These are phyloP conservation scores for Endotrypanum monterogeii DNA, from an alignment of 208 protist species.

Conservation along the genomic window DNA sequence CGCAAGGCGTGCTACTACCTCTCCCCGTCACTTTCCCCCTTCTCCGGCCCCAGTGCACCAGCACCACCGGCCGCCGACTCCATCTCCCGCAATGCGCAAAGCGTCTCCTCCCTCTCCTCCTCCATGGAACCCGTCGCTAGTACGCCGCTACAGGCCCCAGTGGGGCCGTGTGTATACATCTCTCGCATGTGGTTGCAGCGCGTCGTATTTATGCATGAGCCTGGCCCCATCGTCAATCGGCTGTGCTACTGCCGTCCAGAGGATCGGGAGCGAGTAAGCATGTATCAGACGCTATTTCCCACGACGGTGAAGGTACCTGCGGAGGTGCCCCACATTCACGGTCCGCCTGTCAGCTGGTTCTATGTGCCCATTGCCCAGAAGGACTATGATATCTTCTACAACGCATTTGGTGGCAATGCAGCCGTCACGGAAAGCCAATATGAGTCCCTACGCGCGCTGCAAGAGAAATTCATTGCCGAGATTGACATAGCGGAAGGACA, in stretches of 20 bases:
- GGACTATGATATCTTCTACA: constrained; percentile 74
- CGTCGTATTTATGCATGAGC: constrained; percentile 74
- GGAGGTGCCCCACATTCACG: constrained; percentile 53
- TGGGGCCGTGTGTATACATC: constrained; percentile 51
- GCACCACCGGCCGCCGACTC: background rate
- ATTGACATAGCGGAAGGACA: constrained; percentile 16
- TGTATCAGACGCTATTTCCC: constrained; percentile 31
- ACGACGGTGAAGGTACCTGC: constrained; percentile 26
- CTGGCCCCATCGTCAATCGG: constrained; percentile 78
- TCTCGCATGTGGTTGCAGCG: constrained; percentile 85
- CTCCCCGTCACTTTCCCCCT: background rate
- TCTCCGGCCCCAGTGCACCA: background rate
- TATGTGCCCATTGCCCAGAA: constrained; percentile 59
- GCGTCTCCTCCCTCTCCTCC: background rate
- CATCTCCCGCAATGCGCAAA: background rate
- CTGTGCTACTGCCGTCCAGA: constrained; percentile 70
- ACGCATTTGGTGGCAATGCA: constrained; percentile 68
- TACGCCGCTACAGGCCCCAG: too few species aligned
- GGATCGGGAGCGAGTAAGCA: constrained; percentile 19
- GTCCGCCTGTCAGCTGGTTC: constrained; percentile 69
- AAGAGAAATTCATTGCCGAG: constrained; percentile 22
- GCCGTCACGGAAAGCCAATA: constrained; percentile 49
- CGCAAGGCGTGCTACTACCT: constrained; percentile 58
- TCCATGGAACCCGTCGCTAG: background rate
- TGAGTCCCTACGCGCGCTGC: constrained; percentile 33